A percentile compares a stretch with the other conserved stretches of the same genome.
phyloP scores from a whole-genome alignment of 176 grass and related monocot genomes.

The Aegilops speltoides region DNA sequence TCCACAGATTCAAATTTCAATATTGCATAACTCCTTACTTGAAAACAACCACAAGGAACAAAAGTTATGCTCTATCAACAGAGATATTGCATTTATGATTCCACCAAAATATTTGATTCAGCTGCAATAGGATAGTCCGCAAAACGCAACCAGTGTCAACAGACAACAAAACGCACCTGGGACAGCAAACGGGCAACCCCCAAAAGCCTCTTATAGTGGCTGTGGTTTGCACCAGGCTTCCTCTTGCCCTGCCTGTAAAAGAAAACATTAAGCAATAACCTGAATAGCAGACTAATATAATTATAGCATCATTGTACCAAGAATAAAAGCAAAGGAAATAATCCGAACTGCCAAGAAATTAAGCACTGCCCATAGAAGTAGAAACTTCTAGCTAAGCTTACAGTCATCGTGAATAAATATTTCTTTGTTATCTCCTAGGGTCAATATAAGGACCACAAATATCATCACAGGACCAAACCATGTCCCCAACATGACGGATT shows the following conservation, averaged over 20 bases:
- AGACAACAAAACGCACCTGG: slow-evolving; percentile 43
- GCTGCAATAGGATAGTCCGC: background rate
- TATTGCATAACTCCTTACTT: background rate
- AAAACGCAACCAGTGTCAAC: background rate
- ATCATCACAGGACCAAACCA: background rate
- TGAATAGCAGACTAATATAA: background rate
- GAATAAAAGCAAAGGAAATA: background rate
- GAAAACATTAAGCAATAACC: background rate
- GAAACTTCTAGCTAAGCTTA: background rate
- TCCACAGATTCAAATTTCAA: background rate
- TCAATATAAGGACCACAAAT: background rate
- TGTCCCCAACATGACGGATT: background rate
- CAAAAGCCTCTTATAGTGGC: slow-evolving; percentile 67
- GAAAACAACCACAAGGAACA: background rate
- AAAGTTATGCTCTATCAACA: background rate
- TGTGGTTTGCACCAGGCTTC: slow-evolving; percentile 51
- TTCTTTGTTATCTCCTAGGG: background rate
- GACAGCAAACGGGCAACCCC: slow-evolving; percentile 77
- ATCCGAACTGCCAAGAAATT: background rate
- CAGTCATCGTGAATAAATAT: background rate
- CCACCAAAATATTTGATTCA: background rate
- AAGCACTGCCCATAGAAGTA: background rate
- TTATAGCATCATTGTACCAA: background rate
- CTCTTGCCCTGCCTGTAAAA: slow-evolving; percentile 56
- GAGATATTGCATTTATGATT: background rate